Evolutionary conservation across 495 filamentous ascomycete species (phyloP), one percentile per base, ranked within the genome.

Genomic region (Coniosporium apollinis): DNA sequence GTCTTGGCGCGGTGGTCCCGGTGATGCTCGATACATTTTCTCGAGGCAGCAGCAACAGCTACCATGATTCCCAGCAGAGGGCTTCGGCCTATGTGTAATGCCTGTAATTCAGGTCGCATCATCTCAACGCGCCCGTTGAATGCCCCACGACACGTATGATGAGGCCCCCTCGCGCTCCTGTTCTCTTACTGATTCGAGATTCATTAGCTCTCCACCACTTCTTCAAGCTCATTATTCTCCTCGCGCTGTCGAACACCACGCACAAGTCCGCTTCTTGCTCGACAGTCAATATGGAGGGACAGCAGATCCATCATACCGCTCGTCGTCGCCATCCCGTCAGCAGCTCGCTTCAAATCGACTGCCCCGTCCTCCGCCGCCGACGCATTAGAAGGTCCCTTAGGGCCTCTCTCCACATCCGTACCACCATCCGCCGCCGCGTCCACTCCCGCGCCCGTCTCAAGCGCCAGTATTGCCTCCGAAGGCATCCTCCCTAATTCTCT

Each of bases 1-100:
- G 30, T 15, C 30, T 15, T 32, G 8, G 14, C 11, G 6, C 16
- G 7, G 16, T 9, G 19, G 29, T 15, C 6, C 29, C 7, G 9
- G 29, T 15, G 14, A 31, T 6, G 7, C 29, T 31, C 29, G 29
- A 15, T 11, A 35, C 33, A 9, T 7, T 22, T 35, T 6, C 8
- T 5, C 19, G 10, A 21, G 8, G 16, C 5, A 35, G 33, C 21
- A 24, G 8, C 7, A 9, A 20, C 22, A 17, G 31, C 33, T 19
- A 37, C 5, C 33, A 51, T 53, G 50, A 53, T 53, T 33, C 44
- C 50, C 36, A 51, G 44, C 39, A 53, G 50, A 48, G 50, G 50
- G 5, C 30, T 48, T 8, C 41, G 16, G n/a, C 33, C 13, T 19
- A 19, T 36, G 16, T 16, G 38, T 22, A 36, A 34, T 0, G 10